These are phyloP conservation scores for Epichloe sylvatica DNA, from an alignment of 2,329 filamentous ascomycete species.

Conservation along the genomic window DNA sequence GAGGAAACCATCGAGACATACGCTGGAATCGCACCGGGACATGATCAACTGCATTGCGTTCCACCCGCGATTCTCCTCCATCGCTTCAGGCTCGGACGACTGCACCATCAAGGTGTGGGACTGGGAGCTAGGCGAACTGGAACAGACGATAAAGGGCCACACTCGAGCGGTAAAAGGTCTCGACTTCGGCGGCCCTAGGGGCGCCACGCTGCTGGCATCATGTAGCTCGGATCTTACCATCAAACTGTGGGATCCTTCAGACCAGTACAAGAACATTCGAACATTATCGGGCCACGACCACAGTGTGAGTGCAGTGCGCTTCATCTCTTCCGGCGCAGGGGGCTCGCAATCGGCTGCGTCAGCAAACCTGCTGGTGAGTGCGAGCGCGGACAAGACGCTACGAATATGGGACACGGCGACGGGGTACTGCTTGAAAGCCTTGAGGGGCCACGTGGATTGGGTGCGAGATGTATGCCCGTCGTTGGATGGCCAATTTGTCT, in stretches of 20 bases:
- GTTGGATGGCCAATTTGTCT: constrained; percentile 63
- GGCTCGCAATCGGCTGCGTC: constrained; percentile 62
- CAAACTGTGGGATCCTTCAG: constrained; percentile 84
- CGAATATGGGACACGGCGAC: constrained; percentile 86
- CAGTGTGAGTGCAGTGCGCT: constrained; percentile 73
- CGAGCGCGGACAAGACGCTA: constrained; percentile 69
- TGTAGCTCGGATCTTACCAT: constrained; percentile 82
- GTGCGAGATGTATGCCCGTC: constrained; percentile 77
- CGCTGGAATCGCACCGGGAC: constrained; percentile 66
- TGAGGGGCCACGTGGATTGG: constrained; percentile 74
- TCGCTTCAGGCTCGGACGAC: constrained; percentile 85
- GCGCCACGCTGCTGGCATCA: constrained; percentile 45
- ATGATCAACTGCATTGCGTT: constrained; percentile 82
- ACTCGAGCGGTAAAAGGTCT: constrained; percentile 73
- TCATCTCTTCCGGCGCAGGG: constrained; percentile 68
- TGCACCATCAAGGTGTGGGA: constrained; percentile 96
- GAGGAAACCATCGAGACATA: constrained; percentile 66
- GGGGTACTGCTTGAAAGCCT: constrained; percentile 76
- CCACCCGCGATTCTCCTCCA: constrained; percentile 78
- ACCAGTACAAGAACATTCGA: constrained; percentile 87
- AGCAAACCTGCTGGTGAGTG: constrained; percentile 67
- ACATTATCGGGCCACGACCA: constrained; percentile 89
- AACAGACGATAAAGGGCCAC: constrained; percentile 82
- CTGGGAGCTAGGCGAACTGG: constrained; percentile 84
- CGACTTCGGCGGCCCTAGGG: constrained; percentile 76